Base-by-base conservation (phyloP, 73 alveolate species). In the Paramecium sonneborni region DNA sequence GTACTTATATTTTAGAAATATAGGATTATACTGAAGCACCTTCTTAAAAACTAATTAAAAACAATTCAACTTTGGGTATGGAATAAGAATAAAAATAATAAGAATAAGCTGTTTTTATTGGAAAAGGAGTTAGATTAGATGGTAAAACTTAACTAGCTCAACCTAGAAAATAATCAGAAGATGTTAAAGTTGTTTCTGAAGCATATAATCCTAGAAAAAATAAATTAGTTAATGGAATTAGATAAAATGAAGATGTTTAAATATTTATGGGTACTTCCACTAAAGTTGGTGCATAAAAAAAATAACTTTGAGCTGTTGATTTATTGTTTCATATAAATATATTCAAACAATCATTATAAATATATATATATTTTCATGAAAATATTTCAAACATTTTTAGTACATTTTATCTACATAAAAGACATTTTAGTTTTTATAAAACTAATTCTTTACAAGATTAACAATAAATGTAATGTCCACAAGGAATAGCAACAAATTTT, bases 131-230 rank as follows among this genome's bases (percentile, higher is more conserved):
- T 92, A 91, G 90, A 92, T 92, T 48, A 92, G 99, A 96, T 93
- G 99, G 98, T 5, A 97, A 97, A 86, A 93, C 99, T 24, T 92
- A 92, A 18, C 30, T 52, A 6, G 68, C 68, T 55, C 85, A 95
- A 89, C 96, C 97, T 57, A 92, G 92, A 76, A 93, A 91, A 92
- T 62, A 95, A 52, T 89, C 94, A 93, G 94, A 82, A 69, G 90
- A 92, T 82, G 95, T 95, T 18, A 94, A 72, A 28, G 57, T 58
- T 23, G 95, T 89, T 70, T 23, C 21, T 12, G 98, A 95, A 34
- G 98, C 95, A 67, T 97, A 93, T 74, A 97, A 98, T 76, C 99
- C 99, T 3, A 96, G 99, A 76, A 92, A 96, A 93, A 97, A 97
- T 92, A 94, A 98, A 93, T 92, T 96, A 32, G 85, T 76, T 86